phyloP scores from a whole-genome alignment of 192 early-diverging fungal species.

The Phlyctochytrium planicorne region DNA sequence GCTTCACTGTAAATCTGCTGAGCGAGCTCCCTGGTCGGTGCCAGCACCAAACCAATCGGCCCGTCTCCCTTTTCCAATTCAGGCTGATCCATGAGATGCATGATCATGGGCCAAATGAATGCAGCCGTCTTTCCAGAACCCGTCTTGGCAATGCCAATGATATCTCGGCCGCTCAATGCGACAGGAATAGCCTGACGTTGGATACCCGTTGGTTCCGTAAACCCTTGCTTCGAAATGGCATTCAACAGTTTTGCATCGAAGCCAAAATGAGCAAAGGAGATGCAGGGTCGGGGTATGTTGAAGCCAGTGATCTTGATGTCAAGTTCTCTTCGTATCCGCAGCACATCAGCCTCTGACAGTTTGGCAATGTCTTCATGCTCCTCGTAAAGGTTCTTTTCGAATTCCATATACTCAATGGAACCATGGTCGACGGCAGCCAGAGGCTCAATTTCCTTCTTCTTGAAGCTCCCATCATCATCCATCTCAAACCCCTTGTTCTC shows the following conservation, averaged over 20 bases:
- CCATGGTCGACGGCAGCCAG: conserved; percentile 66
- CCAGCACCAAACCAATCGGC: conserved; percentile 75
- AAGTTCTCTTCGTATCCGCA: conserved; percentile 53
- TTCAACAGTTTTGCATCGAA: conserved; percentile 70
- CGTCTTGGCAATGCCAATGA: conserved; percentile 82
- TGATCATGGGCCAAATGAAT: conserved; percentile 79
- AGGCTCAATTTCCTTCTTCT: conserved; percentile 69
- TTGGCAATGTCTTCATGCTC: conserved; percentile 74
- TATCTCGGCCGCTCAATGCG: conserved; percentile 74
- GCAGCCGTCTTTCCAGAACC: conserved; percentile 87
- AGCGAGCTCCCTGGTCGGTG: conserved; percentile 78
- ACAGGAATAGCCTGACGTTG: conserved; percentile 78
- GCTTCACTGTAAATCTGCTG: conserved; percentile 76
- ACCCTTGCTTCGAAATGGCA: conserved; percentile 63
- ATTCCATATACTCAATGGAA: conserved; percentile 60
- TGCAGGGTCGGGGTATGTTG: conserved; percentile 67
- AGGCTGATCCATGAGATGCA: conserved; percentile 83
- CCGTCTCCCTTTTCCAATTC: conserved; percentile 75
- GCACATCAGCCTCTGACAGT: conserved; percentile 54
- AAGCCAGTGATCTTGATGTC: conserved; percentile 69
- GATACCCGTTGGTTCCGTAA: conserved; percentile 71
- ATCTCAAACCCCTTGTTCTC: conserved; percentile 22
- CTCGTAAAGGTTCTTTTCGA: conserved; percentile 79
- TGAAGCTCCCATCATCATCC: conserved; percentile 24
- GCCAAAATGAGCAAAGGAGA: conserved; percentile 83